Evolutionary conservation across 306 rosid genomes (phyloP).

Genomic region (Malus orientalis): DNA sequence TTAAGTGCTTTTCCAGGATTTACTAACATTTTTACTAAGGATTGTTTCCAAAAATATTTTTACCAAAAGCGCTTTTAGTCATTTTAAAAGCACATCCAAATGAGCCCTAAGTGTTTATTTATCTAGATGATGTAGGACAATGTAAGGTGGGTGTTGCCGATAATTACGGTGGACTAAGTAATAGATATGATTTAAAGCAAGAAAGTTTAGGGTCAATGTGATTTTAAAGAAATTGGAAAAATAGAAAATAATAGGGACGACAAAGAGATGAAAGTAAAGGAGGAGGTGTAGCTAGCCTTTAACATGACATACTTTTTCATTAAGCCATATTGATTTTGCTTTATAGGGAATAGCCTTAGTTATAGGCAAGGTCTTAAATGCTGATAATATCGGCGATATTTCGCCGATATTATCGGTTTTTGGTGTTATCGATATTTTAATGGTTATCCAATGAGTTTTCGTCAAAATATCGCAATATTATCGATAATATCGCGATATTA

Average conservation of each 20-base stretch:
- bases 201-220: background rate
- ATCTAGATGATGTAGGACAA: background rate
- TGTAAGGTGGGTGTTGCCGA: background rate
- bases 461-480: too few species aligned
- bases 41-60: too few species aligned
- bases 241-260: background rate
- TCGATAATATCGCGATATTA: too few species aligned
- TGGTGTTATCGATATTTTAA: too few species aligned
- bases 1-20: too few species aligned
- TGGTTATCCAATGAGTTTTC: too few species aligned
- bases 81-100: too few species aligned
- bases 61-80: too few species aligned
- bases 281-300: background rate
- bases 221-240: background rate
- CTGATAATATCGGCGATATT: too few species aligned
- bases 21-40: too few species aligned
- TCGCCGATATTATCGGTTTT: too few species aligned
- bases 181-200: background rate
- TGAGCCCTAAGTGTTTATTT: background rate
- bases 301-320: background rate
- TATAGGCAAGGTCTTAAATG: too few species aligned
- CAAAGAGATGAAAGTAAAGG: background rate
- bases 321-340: background rate
- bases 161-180: background rate
- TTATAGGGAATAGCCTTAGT: background rate